phyloP scores from a whole-genome alignment of 1,284 basidiomycete species.

The Dichomitus squalens region DNA sequence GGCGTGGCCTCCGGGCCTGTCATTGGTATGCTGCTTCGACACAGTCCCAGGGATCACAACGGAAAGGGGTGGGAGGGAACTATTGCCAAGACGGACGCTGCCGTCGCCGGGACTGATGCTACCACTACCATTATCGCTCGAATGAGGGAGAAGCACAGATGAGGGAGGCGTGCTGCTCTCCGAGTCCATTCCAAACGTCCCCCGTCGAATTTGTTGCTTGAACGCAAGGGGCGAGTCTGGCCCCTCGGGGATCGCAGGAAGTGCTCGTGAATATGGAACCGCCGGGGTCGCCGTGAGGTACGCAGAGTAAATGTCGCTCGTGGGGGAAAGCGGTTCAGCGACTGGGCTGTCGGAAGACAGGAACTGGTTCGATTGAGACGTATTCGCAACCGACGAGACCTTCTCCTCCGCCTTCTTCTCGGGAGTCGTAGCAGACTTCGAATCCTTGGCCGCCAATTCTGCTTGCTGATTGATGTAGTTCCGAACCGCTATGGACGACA shows the following conservation, averaged over 20 bases:
- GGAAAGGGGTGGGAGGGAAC: constrained; percentile 16
- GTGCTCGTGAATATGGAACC: constrained; percentile 11
- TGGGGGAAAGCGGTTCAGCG: constrained; percentile 20
- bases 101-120: constrained; percentile 11
- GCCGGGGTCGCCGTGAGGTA: constrained; percentile 15
- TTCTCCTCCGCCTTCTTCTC: constrained; percentile 2
- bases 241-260: constrained; percentile 23
- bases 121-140: constrained; percentile 12
- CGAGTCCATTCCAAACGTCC: constrained; percentile 14
- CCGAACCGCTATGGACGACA: constrained; percentile 15
- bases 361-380: constrained; percentile 12
- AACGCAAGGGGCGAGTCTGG: constrained; percentile 14
- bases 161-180: constrained; percentile 14
- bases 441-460: constrained; percentile 11
- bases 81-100: constrained; percentile 6
- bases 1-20: not conserved
- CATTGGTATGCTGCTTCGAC: constrained; percentile 2
- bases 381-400: not conserved
- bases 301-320: constrained; percentile 22
- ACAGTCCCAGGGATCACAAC: constrained; percentile 14
- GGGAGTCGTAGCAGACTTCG: not conserved
- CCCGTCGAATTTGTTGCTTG: constrained; percentile 6
- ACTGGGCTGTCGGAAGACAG: constrained; percentile 14
- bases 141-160: constrained; percentile 13
- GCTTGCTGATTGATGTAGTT: constrained; percentile 19